Conservation (phyloP, 176 grass and related monocot species). For the Musa itinerans region DNA sequence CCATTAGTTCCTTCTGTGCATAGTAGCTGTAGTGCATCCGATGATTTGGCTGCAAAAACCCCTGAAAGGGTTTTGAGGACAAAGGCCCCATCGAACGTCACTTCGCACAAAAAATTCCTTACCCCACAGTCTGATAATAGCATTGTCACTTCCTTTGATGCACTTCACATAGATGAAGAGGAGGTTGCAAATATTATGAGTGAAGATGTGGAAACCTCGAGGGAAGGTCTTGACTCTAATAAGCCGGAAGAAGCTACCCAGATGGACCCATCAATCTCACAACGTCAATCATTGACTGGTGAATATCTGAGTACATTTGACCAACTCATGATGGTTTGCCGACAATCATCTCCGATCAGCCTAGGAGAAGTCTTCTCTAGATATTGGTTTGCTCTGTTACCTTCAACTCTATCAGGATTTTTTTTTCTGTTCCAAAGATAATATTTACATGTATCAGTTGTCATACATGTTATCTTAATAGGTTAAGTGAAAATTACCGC, state of each 20-base stretch:
- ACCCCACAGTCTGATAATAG: conserved; percentile 18
- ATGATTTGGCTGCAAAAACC: conserved; percentile 25
- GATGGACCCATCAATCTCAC: conserved; percentile 10
- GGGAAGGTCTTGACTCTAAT: not conserved
- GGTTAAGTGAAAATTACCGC: too few relatives aligned
- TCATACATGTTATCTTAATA: too few relatives aligned
- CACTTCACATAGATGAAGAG: conserved; percentile 51
- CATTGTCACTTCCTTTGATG: conserved; percentile 33
- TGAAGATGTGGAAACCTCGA: conserved; percentile 8
- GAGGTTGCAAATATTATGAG: not conserved
- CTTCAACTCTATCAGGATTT: conserved; percentile 12
- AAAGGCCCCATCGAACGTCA: conserved; percentile 6
- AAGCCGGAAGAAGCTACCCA: conserved; percentile 5
- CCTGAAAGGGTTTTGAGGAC: conserved; percentile 30
- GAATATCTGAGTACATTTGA: conserved; percentile 56
- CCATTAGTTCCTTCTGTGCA: conserved; percentile 33
- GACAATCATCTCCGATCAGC: conserved; percentile 47
- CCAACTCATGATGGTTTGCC: conserved; percentile 70
- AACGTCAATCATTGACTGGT: conserved; percentile 29
- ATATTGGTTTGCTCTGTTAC: conserved; percentile 59
- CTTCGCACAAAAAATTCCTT: conserved; percentile 18
- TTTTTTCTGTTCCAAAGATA: conserved; percentile 17
- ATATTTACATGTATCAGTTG: not conserved
- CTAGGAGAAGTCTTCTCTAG: conserved; percentile 55
- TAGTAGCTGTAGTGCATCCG: conserved; percentile 21